Base-by-base conservation (phyloP, 345 rosid species). In the Gossypium herbaceum region DNA sequence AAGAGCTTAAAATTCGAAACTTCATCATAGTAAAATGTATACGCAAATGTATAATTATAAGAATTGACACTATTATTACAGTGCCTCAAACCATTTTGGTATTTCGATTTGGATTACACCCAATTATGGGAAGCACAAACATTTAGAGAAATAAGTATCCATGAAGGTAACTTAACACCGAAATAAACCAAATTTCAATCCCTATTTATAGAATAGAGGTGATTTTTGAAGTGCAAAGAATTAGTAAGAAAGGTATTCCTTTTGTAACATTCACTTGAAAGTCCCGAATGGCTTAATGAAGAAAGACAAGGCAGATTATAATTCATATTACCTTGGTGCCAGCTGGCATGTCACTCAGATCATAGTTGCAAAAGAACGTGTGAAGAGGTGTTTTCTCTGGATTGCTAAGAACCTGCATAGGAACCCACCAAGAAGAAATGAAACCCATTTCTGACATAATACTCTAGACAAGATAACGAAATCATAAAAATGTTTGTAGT, bases 321-420 rank as follows among this genome's bases (percentile, higher is more conserved):
- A 12, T 72, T 68, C 61, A 62, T 75, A 83, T 82, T 80, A 90
- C 94, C 76, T 90, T 90, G 58, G 94, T 87, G 59, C 98, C 95
- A 24, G 91, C 85, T 6, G 98, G 97, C 98, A 94, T 94, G 86
- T 89, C 94, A 78, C 88, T 92, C 86, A 94, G 78, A 88, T 94
- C 98, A 82, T 94, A 94, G 84, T 88, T 88, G 88, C 98, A 94
- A 72, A 94, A 84, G 84, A 91, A 92, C 19, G 91, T 94, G 90
- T 94, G 98, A 73, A 94, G 84, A 34, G 97, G 98, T 9, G 98
- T 94, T 84, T 91, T 94, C 81, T 94, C 98, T 55, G 98, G 98
- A 80, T 94, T 94, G 89, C 98, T 94, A 72, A 94, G 89, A 76
- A 94, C 98, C 97, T 92, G 87, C 79, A 82, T 10, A 74, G 50